Conservation (phyloP, 805 yeast genomes). For the Yamadazyma endophytica region DNA sequence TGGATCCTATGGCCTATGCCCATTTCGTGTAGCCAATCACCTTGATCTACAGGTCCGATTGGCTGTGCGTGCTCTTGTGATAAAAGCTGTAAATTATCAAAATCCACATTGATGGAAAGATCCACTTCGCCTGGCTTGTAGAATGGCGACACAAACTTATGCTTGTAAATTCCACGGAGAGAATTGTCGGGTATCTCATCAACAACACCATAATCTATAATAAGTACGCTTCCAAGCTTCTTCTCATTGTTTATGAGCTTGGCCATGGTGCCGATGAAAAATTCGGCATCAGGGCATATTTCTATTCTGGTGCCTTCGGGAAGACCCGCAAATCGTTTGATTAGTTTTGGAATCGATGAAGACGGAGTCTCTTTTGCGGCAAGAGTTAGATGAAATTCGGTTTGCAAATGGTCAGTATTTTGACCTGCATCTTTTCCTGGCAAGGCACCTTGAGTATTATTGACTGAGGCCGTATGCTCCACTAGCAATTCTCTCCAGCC, state of each 20-base stretch:
- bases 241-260: conserved; percentile 37
- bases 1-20: conserved; percentile 72
- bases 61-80: conserved; percentile 12
- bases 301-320: conserved; percentile 61
- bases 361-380: conserved; percentile 61
- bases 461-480: conserved; percentile 44
- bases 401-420: conserved; percentile 12
- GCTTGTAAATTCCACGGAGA: conserved; percentile 68
- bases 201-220: conserved; percentile 75
- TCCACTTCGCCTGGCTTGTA: conserved; percentile 76
- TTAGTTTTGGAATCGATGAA: conserved; percentile 50
- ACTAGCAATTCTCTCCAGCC: conserved; percentile 83
- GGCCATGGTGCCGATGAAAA: conserved; percentile 51
- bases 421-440: conserved; percentile 14
- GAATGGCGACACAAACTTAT: conserved; percentile 72
- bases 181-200: conserved; percentile 64
- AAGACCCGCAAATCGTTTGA: conserved; percentile 48
- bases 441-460: conserved; percentile 27
- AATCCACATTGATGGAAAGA: conserved; percentile 81
- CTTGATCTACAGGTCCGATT: conserved; percentile 68
- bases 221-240: conserved; percentile 57
- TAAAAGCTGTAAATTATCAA: conserved; percentile 45
- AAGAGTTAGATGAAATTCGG: conserved; percentile 52
- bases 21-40: conserved; percentile 71
- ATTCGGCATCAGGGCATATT: conserved; percentile 69